Percentiles rank a stretch among this genome's conserved stretches.
phyloP scores from a whole-genome alignment of 257 asterid genomes.

The Primulina huaijiensis region DNA sequence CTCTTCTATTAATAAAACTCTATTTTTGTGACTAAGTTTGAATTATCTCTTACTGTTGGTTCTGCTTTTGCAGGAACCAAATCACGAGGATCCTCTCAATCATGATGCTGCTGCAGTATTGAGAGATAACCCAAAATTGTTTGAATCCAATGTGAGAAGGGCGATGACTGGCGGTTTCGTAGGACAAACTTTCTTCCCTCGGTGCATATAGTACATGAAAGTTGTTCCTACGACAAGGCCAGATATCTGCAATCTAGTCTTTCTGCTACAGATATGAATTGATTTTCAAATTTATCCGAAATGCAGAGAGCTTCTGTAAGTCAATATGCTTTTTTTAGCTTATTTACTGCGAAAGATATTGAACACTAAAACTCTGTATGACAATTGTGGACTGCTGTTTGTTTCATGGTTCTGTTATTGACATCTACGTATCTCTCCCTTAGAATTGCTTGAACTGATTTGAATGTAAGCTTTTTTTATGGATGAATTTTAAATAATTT shows the following conservation, averaged over 20 bases:
- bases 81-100: slow-evolving; percentile 96
- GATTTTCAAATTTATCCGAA: neutral
- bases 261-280: slow-evolving; percentile 10
- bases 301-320: neutral
- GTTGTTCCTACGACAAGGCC: neutral
- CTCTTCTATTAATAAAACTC: neutral
- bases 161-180: slow-evolving; percentile 48
- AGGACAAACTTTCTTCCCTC: slow-evolving; percentile 32
- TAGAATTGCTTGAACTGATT: too few species aligned
- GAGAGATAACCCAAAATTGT: slow-evolving; percentile 45
- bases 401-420: neutral
- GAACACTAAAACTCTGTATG: neutral
- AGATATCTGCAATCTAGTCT: neutral
- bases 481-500: too few species aligned
- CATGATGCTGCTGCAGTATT: slow-evolving; percentile 83
- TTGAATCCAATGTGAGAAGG: slow-evolving; percentile 42
- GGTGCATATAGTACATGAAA: slow-evolving; percentile 26
- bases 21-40: neutral
- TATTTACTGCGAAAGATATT: neutral
- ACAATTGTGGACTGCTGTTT: neutral
- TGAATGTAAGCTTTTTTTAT: too few species aligned
- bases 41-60: slow-evolving; percentile 28
- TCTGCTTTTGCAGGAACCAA: slow-evolving; percentile 67
- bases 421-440: too few species aligned
- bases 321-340: neutral